Percentiles rank a stretch among this genome's conserved stretches.
Evolutionary conservation across 225 moss, liverwort and hornwort species (phyloP).

Genomic region (Ulota crispa): DNA sequence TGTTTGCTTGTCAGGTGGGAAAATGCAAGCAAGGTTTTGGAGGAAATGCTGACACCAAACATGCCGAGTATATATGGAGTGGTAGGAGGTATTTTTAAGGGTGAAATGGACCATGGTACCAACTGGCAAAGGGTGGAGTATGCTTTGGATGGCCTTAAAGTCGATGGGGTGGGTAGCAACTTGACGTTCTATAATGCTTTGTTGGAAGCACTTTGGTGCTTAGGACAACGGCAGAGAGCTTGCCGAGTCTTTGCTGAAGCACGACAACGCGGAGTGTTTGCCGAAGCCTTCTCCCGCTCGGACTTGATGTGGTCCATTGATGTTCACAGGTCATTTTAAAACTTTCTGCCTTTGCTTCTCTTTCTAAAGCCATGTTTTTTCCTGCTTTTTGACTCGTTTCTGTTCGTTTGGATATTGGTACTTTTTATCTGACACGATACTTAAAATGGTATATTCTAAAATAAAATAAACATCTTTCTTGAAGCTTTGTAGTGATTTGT

Average conservation of each 20-base stretch:
- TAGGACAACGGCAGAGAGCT: conserved; percentile 85
- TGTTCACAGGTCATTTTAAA: conserved; percentile 73
- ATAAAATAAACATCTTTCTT: not conserved
- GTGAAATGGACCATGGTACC: conserved; percentile 75
- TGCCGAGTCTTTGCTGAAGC: conserved; percentile 70
- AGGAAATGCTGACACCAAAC: conserved; percentile 71
- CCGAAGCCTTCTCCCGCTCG: conserved; percentile 74
- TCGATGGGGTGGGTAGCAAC: conserved; percentile 90
- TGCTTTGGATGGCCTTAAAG: conserved; percentile 84
- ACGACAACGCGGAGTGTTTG: conserved; percentile 73
- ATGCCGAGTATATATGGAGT: conserved; percentile 74
- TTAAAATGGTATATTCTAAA: not conserved
- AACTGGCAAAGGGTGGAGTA: conserved; percentile 95
- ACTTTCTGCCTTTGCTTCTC: not conserved
- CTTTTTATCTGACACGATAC: not conserved
- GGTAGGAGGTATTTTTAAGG: conserved; percentile 82
- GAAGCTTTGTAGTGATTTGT: not conserved
- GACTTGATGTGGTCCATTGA: conserved; percentile 90
- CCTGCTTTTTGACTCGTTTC: not conserved
- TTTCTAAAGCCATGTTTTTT: not conserved
- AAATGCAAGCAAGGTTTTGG: conserved; percentile 78
- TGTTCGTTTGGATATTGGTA: not conserved
- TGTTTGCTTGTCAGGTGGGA: conserved; percentile 67
- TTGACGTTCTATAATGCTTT: conserved; percentile 81
- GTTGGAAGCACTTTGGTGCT: conserved; percentile 93